These are phyloP conservation scores for Claviceps sp. DNA, from an alignment of 2,329 filamentous ascomycete genomes.

Conservation along the genomic window DNA sequence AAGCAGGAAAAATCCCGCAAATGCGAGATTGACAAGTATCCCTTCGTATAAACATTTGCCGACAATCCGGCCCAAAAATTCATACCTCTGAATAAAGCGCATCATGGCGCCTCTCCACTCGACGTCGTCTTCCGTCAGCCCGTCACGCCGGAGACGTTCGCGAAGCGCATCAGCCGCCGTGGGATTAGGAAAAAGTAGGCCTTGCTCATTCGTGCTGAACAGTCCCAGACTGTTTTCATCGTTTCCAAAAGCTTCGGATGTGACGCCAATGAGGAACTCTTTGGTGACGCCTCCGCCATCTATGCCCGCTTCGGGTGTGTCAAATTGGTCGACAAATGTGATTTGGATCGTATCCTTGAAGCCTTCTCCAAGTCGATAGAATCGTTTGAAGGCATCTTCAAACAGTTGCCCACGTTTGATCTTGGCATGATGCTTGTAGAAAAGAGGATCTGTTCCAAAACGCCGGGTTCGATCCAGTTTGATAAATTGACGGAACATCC, in stretches of 20 bases:
- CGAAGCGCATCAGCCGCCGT: constrained; percentile 56
- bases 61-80: constrained; percentile 84
- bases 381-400: constrained; percentile 71
- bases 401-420: constrained; percentile 72
- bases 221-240: constrained; percentile 35
- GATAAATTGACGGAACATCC: constrained; percentile 92
- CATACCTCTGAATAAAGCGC: constrained; percentile 59
- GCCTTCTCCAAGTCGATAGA: constrained; percentile 66
- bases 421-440: constrained; percentile 54
- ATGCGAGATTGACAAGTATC: constrained; percentile 83
- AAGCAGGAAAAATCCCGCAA: constrained; percentile 89
- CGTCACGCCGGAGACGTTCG: constrained; percentile 38
- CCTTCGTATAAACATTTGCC: constrained; percentile 97
- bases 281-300: constrained; percentile 96
- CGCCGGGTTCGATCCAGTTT: constrained; percentile 43
- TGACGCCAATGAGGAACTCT: constrained; percentile 85
- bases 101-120: constrained; percentile 44
- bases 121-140: constrained; percentile 36
- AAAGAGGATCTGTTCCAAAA: constrained; percentile 8
- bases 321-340: constrained; percentile 87
- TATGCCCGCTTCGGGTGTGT: constrained; percentile 77
- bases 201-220: constrained; percentile 75
- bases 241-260: constrained; percentile 64
- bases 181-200: constrained; percentile 81
- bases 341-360: constrained; percentile 95